A percentile compares a stretch with the other conserved stretches of the same genome.
These are phyloP conservation scores for Phaeosphaeriaceae sp. DNA, from an alignment of 2,329 filamentous ascomycete species.

Conservation along the genomic window DNA sequence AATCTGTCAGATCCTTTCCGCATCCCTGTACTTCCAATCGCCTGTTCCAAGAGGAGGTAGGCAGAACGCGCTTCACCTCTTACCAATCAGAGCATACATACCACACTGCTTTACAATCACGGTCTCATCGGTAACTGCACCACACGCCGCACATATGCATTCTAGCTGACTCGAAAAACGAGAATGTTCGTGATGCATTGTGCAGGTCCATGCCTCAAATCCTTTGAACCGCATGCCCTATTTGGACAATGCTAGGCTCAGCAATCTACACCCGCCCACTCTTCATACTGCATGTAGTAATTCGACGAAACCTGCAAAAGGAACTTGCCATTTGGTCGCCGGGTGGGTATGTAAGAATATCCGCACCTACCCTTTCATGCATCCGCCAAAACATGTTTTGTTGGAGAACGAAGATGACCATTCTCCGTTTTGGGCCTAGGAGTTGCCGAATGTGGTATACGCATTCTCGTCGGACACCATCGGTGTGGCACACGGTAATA, in stretches of 20 bases:
- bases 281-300: constrained; percentile 21
- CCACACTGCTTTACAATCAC: too few species aligned
- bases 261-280: constrained; percentile 20
- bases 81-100: too few species aligned
- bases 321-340: not conserved
- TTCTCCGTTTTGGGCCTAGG: constrained; percentile 7
- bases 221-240: constrained; percentile 11
- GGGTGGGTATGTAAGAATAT: not conserved
- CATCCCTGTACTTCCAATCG: too few species aligned
- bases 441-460: not conserved
- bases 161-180: not conserved
- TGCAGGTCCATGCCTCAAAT: constrained; percentile 3
- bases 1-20: too few species aligned
- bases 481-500: not conserved
- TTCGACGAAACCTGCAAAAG: not conserved
- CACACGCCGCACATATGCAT: not conserved
- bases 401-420: not conserved
- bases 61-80: too few species aligned
- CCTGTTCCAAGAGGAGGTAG: too few species aligned
- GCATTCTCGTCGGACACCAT: not conserved
- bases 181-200: not conserved
- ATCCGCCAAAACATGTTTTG: not conserved
- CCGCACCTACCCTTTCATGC: not conserved
- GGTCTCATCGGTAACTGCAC: not conserved
- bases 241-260: constrained; percentile 28